Conservation (phyloP, 495 filamentous ascomycete genomes). For the Hypoxylon cercidicola region DNA sequence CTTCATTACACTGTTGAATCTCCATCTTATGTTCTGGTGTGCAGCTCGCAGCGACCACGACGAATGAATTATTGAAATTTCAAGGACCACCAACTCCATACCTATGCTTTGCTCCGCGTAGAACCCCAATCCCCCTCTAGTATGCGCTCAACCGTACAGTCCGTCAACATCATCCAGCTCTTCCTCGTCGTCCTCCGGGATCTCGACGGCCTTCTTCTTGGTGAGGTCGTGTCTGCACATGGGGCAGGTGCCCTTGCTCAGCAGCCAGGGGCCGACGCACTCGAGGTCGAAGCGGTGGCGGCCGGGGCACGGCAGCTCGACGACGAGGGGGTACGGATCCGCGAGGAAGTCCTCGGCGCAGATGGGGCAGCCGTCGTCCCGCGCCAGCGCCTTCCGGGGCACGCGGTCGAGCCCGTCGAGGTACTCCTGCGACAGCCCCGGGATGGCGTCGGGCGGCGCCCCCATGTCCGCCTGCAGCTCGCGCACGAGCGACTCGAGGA, state of each 20-base stretch:
- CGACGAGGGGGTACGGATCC: constrained; percentile 82
- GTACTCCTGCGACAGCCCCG: constrained; percentile 82
- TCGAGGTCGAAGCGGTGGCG: constrained; percentile 91
- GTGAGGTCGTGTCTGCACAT: constrained; percentile 83
- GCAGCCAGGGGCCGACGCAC: constrained; percentile 93
- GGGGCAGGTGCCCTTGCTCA: constrained; percentile 88
- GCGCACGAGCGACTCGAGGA: constrained; percentile 69
- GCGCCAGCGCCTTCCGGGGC: constrained; percentile 71
- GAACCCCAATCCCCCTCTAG: background rate
- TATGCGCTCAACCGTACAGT: constrained; percentile 70
- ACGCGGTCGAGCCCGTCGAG: constrained; percentile 85
- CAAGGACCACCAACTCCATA: constrained; percentile 37
- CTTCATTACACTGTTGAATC: constrained; percentile 6
- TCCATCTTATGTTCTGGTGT: background rate
- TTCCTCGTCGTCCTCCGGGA: constrained; percentile 62
- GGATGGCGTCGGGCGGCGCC: constrained; percentile 71
- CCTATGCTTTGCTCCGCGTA: constrained; percentile 7
- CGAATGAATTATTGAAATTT: constrained; percentile 6
- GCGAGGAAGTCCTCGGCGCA: constrained; percentile 87
- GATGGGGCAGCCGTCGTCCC: constrained; percentile 81
- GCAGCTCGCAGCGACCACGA: too few species aligned
- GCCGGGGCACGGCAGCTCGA: constrained; percentile 83
- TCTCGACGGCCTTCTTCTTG: constrained; percentile 67
- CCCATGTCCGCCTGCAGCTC: constrained; percentile 70
- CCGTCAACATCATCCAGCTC: constrained; percentile 78